Evolutionary conservation across 2,329 filamentous ascomycete species (phyloP).

Genomic region (Lecanicillium sp.): DNA sequence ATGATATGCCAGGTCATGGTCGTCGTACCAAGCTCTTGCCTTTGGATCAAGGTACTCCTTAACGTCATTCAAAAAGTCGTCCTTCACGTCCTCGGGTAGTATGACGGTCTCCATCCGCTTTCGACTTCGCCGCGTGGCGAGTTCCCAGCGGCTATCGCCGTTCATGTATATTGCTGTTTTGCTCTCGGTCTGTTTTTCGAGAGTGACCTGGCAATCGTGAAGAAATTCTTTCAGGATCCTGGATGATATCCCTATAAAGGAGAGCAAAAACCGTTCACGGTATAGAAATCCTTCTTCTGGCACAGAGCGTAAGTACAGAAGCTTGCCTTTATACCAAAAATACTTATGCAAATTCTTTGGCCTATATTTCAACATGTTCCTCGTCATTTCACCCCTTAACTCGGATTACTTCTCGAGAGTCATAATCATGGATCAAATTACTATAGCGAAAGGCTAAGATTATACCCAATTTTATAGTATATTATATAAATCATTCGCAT

Average conservation of each 20-base stretch:
- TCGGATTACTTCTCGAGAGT: background rate
- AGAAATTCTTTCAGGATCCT: slow-evolving; percentile 24
- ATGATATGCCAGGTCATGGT: slow-evolving; percentile 24
- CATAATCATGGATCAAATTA: background rate
- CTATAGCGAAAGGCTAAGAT: background rate
- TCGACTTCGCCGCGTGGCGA: slow-evolving; percentile 18
- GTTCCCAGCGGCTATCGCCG: slow-evolving; percentile 21
- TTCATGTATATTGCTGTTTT: slow-evolving; percentile 27
- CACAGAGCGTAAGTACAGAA: slow-evolving; percentile 12
- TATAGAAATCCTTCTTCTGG: slow-evolving; percentile 14
- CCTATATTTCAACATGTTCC: slow-evolving; percentile 1
- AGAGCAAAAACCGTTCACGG: slow-evolving; percentile 21
- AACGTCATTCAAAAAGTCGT: slow-evolving; percentile 26
- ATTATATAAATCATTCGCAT: background rate
- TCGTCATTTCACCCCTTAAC: background rate
- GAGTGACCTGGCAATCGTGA: slow-evolving; percentile 23
- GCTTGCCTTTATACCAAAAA: slow-evolving; percentile 15
- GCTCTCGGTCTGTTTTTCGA: slow-evolving; percentile 24
- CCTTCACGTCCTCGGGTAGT: slow-evolving; percentile 14
- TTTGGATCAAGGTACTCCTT: slow-evolving; percentile 29
- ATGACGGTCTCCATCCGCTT: slow-evolving; percentile 19
- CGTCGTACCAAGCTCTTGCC: slow-evolving; percentile 26
- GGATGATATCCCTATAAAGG: slow-evolving; percentile 19
- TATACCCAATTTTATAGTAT: background rate
- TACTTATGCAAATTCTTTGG: background rate